phyloP scores from a whole-genome alignment of 192 early-diverging fungal genomes.

The Entomortierella parvispora region DNA sequence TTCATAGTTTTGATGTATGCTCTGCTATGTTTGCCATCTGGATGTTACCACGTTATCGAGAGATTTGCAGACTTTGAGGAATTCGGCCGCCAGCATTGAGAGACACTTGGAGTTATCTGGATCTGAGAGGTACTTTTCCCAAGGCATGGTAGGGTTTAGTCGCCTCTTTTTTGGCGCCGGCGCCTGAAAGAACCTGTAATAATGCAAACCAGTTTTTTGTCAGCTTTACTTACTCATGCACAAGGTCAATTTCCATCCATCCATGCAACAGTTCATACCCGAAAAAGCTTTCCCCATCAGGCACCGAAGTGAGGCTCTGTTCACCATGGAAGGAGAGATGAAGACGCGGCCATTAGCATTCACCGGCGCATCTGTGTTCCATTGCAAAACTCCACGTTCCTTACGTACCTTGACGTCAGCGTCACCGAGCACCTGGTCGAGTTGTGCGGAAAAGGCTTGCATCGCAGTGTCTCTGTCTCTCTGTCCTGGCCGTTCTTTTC shows the following conservation, averaged over 20 bases:
- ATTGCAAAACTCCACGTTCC: background rate
- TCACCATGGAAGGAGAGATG: background rate
- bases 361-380: background rate
- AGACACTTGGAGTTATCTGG: slow-evolving; percentile 41
- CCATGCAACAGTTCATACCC: slow-evolving; percentile 17
- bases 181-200: slow-evolving; percentile 33
- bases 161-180: slow-evolving; percentile 28
- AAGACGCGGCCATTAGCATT: background rate
- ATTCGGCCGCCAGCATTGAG: slow-evolving; percentile 30
- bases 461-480: slow-evolving; percentile 8
- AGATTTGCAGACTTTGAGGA: slow-evolving; percentile 44
- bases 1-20: background rate
- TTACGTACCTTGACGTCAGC: slow-evolving; percentile 24
- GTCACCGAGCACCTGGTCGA: slow-evolving; percentile 27
- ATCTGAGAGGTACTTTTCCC: slow-evolving; percentile 33
- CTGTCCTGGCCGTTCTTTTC: too few species aligned
- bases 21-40: background rate
- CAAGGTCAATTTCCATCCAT: too few species aligned
- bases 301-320: slow-evolving; percentile 1
- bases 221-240: background rate
- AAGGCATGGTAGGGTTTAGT: slow-evolving; percentile 25
- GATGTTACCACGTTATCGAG: slow-evolving; percentile 28
- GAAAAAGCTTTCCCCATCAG: slow-evolving; percentile 25
- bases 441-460: slow-evolving; percentile 29
- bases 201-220: background rate